Evolutionary conservation across 768 basidiomycete genomes (phyloP), one percentile per base, ranked within the genome.

Genomic region (Hericium coralloides): DNA sequence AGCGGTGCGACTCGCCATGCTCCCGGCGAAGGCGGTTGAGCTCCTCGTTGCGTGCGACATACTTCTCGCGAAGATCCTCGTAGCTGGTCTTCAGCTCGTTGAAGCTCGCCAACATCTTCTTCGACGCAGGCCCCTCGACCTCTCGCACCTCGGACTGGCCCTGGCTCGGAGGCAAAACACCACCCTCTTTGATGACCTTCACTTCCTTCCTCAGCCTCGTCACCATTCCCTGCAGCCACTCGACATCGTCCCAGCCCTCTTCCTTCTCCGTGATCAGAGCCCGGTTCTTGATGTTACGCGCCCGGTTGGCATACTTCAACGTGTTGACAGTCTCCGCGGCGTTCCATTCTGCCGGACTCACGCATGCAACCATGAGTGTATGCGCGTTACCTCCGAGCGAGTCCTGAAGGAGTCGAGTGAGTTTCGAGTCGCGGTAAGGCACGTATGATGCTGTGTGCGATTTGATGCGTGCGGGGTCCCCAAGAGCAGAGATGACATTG

Each of bases 311-410:
- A 66, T 98, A 99, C 70, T 97, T 97, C 69, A 98, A 77, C 14
- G 92, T 95, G 67, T 92, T 93, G 58, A 98, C 78, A 0, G 97
- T 99, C 72, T 99, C 97, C 58, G 78, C 85, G 2, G 89, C 80
- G 69, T 99, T 99, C 84, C 84, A 95, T 71, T 99, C 97, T 1
- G 92, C 91, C 14, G 92, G 89, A 64, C 92, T 95, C 59, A 97
- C 91, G 69, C 95, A 99, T 17, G 97, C 97, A 60, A 99, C 92
- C 97, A 99, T 99, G 63, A 98, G 84, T 12, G 97, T 98, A 65
- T 95, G 90, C 1, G 95, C 88, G 72, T 98, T 99, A 48, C 97
- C 97, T 38, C 97, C 97, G 12, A 99, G 81, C 10, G 93, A 95
- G 69, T 98, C 95, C 85, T 97, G 93, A 3, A 97, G 76, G 49